Conservation (phyloP, 257 asterid species). For the Solanum paucissectum region DNA sequence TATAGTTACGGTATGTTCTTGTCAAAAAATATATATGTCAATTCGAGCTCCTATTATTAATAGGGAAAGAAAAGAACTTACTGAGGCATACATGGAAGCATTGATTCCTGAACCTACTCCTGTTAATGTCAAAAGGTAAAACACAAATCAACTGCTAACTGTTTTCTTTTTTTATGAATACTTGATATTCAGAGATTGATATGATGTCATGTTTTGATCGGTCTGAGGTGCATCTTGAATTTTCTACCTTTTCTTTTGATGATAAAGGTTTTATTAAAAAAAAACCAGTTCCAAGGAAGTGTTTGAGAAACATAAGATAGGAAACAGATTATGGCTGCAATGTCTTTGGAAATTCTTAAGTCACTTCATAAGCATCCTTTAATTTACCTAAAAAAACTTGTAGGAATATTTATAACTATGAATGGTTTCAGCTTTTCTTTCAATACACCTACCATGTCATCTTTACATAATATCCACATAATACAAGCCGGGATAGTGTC, state of each 20-base stretch:
- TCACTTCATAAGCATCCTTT: too few species aligned
- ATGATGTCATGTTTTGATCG: neutral
- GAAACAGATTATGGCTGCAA: too few species aligned
- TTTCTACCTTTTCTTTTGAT: neutral
- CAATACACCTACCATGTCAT: too few species aligned
- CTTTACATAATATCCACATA: too few species aligned
- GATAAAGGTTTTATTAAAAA: too few species aligned
- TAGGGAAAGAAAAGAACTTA: constrained; percentile 59
- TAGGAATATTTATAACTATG: too few species aligned
- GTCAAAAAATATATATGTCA: constrained; percentile 47
- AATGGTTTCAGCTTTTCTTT: too few species aligned
- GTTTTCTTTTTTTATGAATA: neutral
- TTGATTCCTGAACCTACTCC: constrained; percentile 93
- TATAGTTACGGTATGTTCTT: constrained; percentile 38
- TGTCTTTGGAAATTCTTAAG: too few species aligned
- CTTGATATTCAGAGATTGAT: neutral
- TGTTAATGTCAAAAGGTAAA: constrained; percentile 59
- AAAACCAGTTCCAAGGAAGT: too few species aligned
- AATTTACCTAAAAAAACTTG: too few species aligned
- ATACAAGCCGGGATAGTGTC: too few species aligned
- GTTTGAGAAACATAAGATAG: too few species aligned
- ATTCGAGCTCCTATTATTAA: constrained; percentile 65
- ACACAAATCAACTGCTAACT: neutral
- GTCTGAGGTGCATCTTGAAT: neutral
- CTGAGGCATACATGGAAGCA: constrained; percentile 95